phyloP scores from a whole-genome alignment of 1,284 basidiomycete species.

The Ustilago lituana region DNA sequence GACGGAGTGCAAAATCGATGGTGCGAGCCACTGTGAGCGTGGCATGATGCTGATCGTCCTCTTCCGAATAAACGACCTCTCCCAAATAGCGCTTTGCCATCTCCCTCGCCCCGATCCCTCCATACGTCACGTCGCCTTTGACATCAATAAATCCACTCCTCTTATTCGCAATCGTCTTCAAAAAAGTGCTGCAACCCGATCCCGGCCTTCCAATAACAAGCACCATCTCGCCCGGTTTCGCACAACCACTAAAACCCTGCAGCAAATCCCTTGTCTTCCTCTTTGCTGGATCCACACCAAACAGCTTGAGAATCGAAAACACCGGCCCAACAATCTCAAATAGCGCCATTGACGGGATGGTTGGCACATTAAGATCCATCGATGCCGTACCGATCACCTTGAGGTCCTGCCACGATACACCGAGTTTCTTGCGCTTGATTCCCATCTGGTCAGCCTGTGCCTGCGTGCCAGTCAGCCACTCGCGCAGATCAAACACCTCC shows the following conservation, averaged over 20 bases:
- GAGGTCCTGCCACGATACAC: conserved; percentile 50
- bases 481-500: conserved; percentile 32
- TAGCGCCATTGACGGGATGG: conserved; percentile 50
- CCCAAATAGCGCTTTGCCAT: conserved; percentile 74
- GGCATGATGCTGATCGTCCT: conserved; percentile 80
- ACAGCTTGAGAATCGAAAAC: conserved; percentile 38
- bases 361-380: conserved; percentile 43
- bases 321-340: conserved; percentile 52
- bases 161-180: conserved; percentile 78
- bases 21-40: conserved; percentile 74
- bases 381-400: conserved; percentile 44
- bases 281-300: conserved; percentile 44
- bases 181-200: conserved; percentile 78
- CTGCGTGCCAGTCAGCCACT: conserved; percentile 36
- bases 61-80: conserved; percentile 82
- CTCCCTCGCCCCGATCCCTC: conserved; percentile 72
- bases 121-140: conserved; percentile 76
- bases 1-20: conserved; percentile 54
- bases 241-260: conserved; percentile 50
- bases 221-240: conserved; percentile 60
- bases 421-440: conserved; percentile 46
- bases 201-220: conserved; percentile 83
- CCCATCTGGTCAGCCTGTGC: conserved; percentile 34
- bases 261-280: conserved; percentile 37
- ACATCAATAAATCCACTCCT: conserved; percentile 72